Evolutionary conservation across 73 alveolate species (phyloP).

Genomic region (Durusdinium trenchii): DNA sequence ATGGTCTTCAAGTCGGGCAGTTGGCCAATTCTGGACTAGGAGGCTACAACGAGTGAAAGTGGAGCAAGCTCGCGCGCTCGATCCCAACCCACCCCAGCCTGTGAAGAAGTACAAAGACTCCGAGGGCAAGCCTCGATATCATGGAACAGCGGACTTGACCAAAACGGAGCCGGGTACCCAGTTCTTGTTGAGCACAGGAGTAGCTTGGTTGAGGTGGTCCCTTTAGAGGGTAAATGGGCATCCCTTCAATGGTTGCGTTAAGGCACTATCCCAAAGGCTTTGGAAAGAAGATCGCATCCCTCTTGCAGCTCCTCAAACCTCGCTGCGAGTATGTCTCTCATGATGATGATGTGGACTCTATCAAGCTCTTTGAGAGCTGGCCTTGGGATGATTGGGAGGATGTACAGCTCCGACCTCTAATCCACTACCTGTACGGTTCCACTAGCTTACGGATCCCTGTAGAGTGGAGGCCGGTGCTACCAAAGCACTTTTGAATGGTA

Average conservation of each 20-base stretch:
- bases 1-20: background rate
- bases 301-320: background rate
- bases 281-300: background rate
- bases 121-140: background rate
- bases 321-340: background rate
- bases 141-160: background rate
- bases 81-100: background rate
- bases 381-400: constrained; percentile 21
- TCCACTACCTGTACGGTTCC: constrained; percentile 13
- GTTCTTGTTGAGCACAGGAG: background rate
- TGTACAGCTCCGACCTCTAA: background rate
- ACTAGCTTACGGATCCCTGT: background rate
- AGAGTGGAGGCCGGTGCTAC: background rate
- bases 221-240: background rate
- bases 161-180: background rate
- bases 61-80: background rate
- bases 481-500: background rate
- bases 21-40: background rate
- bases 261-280: background rate
- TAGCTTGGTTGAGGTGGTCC: background rate
- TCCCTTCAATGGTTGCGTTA: background rate
- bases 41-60: background rate
- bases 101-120: background rate
- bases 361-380: background rate
- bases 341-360: background rate